Percentiles rank a stretch among this genome's conserved stretches.
Conservation (phyloP, 2,329 filamentous ascomycete species). For the Lecanoromycetidae sp. region DNA sequence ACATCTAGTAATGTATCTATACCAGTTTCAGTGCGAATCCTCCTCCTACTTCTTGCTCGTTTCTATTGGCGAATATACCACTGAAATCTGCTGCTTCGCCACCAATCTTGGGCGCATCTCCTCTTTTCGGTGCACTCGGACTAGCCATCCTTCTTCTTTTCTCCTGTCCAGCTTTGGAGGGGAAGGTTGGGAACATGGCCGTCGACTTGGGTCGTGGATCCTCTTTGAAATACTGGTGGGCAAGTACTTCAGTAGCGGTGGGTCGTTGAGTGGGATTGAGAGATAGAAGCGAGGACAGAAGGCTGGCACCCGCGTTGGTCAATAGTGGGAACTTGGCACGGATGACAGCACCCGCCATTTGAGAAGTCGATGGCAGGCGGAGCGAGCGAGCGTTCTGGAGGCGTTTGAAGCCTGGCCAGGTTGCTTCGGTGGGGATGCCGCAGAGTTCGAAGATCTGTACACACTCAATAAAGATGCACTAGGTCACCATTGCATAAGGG, state of each 20-base stretch:
- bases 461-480: no score
- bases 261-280: slow-evolving; percentile 64
- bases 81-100: slow-evolving; percentile 48
- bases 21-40: slow-evolving; percentile 56
- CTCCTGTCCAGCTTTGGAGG: slow-evolving; percentile 88
- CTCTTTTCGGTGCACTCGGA: slow-evolving; percentile 72
- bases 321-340: slow-evolving; percentile 71
- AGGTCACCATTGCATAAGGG: no score
- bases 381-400: slow-evolving; percentile 77
- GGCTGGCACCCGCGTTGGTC: slow-evolving; percentile 57
- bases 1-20: no score
- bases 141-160: slow-evolving; percentile 61
- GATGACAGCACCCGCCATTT: slow-evolving; percentile 42
- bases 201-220: slow-evolving; percentile 81
- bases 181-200: slow-evolving; percentile 93
- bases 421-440: slow-evolving; percentile 68
- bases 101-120: slow-evolving; percentile 46
- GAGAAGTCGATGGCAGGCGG: slow-evolving; percentile 46
- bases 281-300: slow-evolving; percentile 59
- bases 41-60: slow-evolving; percentile 52
- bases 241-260: slow-evolving; percentile 59
- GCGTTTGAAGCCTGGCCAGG: slow-evolving; percentile 76
- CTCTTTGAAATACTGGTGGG: slow-evolving; percentile 75
- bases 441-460: slow-evolving; percentile 72
- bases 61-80: slow-evolving; percentile 56